Conservation (phyloP, 768 basidiomycete genomes). For the Lactifluus pinguis region DNA sequence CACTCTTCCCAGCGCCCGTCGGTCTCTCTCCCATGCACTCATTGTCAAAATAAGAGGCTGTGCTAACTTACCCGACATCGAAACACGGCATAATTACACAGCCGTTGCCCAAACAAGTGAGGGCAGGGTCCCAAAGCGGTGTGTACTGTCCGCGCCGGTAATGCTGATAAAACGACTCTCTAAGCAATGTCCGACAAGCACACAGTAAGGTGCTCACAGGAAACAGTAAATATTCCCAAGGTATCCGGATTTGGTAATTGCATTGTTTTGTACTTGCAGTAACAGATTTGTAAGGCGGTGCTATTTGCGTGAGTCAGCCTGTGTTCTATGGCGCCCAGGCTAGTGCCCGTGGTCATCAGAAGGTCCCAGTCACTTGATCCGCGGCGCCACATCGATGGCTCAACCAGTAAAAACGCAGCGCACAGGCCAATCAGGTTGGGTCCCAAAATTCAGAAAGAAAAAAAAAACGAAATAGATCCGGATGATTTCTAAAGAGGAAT, state of each 20-base stretch:
- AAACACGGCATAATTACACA: constrained; percentile 8
- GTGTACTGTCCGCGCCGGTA: background rate
- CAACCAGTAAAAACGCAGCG: background rate
- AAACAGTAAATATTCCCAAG: background rate
- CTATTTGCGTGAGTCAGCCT: constrained; percentile 6
- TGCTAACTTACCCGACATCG: background rate
- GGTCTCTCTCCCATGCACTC: background rate
- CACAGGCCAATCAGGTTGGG: too few species aligned
- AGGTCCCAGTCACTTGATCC: background rate
- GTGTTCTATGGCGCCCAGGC: background rate
- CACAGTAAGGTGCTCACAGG: background rate
- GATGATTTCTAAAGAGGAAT: too few species aligned
- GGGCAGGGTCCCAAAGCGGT: background rate
- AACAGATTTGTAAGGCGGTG: background rate
- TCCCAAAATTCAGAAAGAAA: too few species aligned
- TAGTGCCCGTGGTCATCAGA: background rate
- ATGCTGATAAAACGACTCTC: background rate
- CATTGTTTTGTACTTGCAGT: background rate
- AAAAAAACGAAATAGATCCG: too few species aligned
- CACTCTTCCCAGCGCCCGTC: constrained; percentile 1
- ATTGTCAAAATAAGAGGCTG: background rate
- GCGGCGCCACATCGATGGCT: background rate
- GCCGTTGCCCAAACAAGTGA: background rate
- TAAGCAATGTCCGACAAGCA: background rate
- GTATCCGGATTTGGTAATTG: background rate